These are phyloP conservation scores for Maudiozyma humilis DNA, from an alignment of 1,139 yeast species.

Conservation along the genomic window DNA sequence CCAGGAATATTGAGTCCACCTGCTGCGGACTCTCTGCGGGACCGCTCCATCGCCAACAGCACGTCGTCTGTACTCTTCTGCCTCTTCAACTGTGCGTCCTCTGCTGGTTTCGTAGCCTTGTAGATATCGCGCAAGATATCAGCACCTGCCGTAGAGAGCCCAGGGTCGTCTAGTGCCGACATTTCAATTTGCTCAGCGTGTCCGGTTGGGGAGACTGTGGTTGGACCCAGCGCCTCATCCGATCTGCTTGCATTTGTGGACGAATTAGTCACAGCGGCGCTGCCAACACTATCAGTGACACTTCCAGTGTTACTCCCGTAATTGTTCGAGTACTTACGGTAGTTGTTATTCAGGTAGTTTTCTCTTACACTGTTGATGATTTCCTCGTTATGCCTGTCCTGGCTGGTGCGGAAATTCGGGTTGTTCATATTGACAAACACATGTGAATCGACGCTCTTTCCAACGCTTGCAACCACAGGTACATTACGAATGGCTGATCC, in stretches of 20 bases:
- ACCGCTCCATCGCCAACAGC: slow-evolving; percentile 16
- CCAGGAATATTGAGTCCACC: slow-evolving; percentile 69
- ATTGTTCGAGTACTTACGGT: slow-evolving; percentile 3
- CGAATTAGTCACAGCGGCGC: background rate
- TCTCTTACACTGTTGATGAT: slow-evolving; percentile 23
- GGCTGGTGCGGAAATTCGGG: slow-evolving; percentile 29
- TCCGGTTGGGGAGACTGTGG: too few relatives aligned
- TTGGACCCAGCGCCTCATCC: too few relatives aligned
- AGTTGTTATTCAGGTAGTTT: slow-evolving; percentile 19
- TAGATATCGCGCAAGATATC: slow-evolving; percentile 61
- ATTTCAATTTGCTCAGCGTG: background rate
- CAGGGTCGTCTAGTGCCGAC: slow-evolving; percentile 5
- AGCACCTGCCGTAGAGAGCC: slow-evolving; percentile 46
- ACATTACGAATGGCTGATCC: slow-evolving; percentile 5
- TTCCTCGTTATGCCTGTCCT: slow-evolving; percentile 21
- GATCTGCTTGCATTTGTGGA: background rate
- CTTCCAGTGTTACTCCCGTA: background rate
- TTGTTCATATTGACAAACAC: slow-evolving; percentile 28
- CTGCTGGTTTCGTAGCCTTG: slow-evolving; percentile 23
- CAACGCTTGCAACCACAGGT: slow-evolving; percentile 3
- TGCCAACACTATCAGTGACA: background rate
- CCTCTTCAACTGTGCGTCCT: slow-evolving; percentile 26
- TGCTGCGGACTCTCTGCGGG: slow-evolving; percentile 54
- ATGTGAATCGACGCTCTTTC: slow-evolving; percentile 15
- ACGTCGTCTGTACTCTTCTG: slow-evolving; percentile 29